These are phyloP conservation scores for Phytophthora colocasiae DNA, from an alignment of 352 stramenopile genomes.

Conservation along the genomic window DNA sequence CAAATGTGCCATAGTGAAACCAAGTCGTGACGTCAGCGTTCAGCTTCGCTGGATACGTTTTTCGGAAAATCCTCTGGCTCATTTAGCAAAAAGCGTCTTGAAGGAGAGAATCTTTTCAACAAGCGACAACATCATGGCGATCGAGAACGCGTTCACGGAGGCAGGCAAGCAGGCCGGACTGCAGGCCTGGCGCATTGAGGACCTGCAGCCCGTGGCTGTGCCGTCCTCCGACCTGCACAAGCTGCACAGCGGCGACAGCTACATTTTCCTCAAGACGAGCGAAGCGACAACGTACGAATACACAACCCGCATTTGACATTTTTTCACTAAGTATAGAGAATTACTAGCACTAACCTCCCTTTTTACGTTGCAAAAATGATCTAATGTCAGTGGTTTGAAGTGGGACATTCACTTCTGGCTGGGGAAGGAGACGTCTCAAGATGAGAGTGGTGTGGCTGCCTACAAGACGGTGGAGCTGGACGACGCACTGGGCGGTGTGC, in stretches of 20 bases:
- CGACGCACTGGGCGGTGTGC: conserved; percentile 88
- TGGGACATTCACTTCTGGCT: conserved; percentile 98
- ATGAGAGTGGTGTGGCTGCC: conserved; percentile 95
- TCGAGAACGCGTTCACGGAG: conserved; percentile 63
- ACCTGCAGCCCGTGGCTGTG: conserved; percentile 73
- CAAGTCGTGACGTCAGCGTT: conserved; percentile 17
- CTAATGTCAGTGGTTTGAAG: conserved; percentile 52
- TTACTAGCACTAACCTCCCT: background rate
- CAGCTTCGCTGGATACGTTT: conserved; percentile 14
- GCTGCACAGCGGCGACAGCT: conserved; percentile 96
- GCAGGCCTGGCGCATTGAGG: conserved; percentile 88
- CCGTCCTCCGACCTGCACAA: conserved; percentile 71
- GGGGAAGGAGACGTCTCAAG: conserved; percentile 89
- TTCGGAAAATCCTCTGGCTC: conserved; percentile 26
- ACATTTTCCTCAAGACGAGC: conserved; percentile 95
- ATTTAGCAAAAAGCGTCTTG: conserved; percentile 37
- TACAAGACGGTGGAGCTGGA: conserved; percentile 98
- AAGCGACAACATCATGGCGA: conserved; percentile 50
- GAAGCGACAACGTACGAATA: conserved; percentile 50
- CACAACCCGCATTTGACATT: background rate
- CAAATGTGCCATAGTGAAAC: conserved; percentile 29
- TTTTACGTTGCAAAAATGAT: no score
- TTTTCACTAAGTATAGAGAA: background rate
- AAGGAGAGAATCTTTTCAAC: conserved; percentile 31
- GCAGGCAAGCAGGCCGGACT: conserved; percentile 73